Evolutionary conservation across 1,284 basidiomycete genomes (phyloP).

Genomic region (Schizopora paradoxa): DNA sequence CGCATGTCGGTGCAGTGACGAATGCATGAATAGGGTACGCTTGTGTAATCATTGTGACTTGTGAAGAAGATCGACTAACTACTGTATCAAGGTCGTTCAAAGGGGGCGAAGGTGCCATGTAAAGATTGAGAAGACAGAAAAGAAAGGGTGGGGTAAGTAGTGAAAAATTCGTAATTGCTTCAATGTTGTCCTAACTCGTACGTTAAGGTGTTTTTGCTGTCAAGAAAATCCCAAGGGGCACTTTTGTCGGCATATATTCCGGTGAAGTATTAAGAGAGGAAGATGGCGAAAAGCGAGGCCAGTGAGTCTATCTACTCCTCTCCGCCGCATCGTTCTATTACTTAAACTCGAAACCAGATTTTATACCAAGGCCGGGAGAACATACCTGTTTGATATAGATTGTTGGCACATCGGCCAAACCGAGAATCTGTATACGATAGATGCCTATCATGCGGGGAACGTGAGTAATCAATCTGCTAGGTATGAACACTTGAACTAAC

Average conservation of each 20-base stretch:
- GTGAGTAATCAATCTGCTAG: slow-evolving; percentile 42
- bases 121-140: slow-evolving; percentile 59
- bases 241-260: slow-evolving; percentile 79
- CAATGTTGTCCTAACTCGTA: background rate
- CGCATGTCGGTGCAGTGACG: slow-evolving; percentile 72
- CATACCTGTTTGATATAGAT: slow-evolving; percentile 84
- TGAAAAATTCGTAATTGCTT: background rate
- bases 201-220: slow-evolving; percentile 62
- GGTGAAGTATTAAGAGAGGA: slow-evolving; percentile 75
- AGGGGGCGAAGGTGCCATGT: slow-evolving; percentile 64
- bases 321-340: slow-evolving; percentile 2
- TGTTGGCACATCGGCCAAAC: slow-evolving; percentile 55
- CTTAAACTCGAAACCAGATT: slow-evolving; percentile 36
- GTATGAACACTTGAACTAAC: slow-evolving; percentile 17
- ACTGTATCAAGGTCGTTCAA: slow-evolving; percentile 64
- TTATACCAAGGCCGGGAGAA: slow-evolving; percentile 74
- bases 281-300: slow-evolving; percentile 62
- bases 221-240: slow-evolving; percentile 59
- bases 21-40: slow-evolving; percentile 76
- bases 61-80: too few species aligned
- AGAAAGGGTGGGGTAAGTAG: slow-evolving; percentile 77
- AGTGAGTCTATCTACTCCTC: slow-evolving; percentile 37
- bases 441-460: slow-evolving; percentile 84
- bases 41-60: too few species aligned
- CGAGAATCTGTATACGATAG: slow-evolving; percentile 50